Base-by-base conservation (phyloP, 2,329 filamentous ascomycete genomes). In the Exserohilum turcica region DNA sequence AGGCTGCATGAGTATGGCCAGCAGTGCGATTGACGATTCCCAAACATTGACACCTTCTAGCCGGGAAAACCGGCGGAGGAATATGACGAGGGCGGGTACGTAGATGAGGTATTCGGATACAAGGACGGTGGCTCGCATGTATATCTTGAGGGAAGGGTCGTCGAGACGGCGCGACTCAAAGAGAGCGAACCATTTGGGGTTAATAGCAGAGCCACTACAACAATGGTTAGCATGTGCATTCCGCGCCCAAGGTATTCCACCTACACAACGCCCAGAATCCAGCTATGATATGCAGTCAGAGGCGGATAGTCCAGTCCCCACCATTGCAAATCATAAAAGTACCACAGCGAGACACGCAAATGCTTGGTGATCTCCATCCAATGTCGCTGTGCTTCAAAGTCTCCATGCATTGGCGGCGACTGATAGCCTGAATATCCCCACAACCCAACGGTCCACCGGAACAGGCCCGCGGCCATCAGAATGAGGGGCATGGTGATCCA, bases 261-360 rank as follows among this genome's bases (percentile, higher is more conserved):
- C 60, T 77, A 86, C 80, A 97, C 84, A 76, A 88, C 89, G 59
- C 94, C 94, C 56, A 95, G 79, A n/a, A 94, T 71, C 93, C 92
- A 97, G 79, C 92, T 97, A 76, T 99, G 94, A 77, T 99, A 99
- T 45, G 94, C 95, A 47, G 94, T 99, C 77, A 99, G 83, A 46
- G 94, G 94, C 51, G 94, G 94, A 74, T 99, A 99, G 77, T 99
- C 94, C 62, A 99, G 82, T 0, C 95, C 95, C 94, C 94, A 99
- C 88, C 93, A 99, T 68, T 93, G 83, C 38, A 97, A 80, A 72
- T 99, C 92, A 74, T 99, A 91, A 71, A 96, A 96, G 76, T 99
- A 99, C 94, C 95, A 99, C 74, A 94, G 89, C 9, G 91, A 94
- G 32, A 95, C 82, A 12, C 94, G 94, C 2, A 99, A 80, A 54